Conservation (phyloP, 23 red algal genomes). For the Gracilaria caudata region DNA sequence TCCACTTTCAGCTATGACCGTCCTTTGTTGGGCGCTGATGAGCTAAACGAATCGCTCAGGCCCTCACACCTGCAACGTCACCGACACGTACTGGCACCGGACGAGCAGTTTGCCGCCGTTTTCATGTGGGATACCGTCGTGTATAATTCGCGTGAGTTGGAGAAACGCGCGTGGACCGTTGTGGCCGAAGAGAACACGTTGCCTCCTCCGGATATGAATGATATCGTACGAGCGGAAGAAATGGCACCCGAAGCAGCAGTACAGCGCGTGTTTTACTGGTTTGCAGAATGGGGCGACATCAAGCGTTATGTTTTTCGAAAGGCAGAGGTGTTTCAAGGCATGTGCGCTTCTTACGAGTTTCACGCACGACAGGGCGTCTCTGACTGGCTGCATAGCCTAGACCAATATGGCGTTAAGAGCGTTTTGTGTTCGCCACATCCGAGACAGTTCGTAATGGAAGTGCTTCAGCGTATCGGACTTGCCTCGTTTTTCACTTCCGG, state of each 20-base stretch:
- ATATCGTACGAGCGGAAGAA: slow-evolving; percentile 78
- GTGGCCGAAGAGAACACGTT: slow-evolving; percentile 79
- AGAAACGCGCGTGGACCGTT: slow-evolving; percentile 69
- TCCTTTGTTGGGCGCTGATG: slow-evolving; percentile 63
- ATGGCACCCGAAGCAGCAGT: slow-evolving; percentile 86
- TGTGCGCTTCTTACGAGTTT: slow-evolving; percentile 40
- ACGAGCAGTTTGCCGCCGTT: slow-evolving; percentile 90
- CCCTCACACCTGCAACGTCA: slow-evolving; percentile 72
- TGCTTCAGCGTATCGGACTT: slow-evolving; percentile 65
- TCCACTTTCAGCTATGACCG: slow-evolving; percentile 40
- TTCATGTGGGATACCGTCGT: slow-evolving; percentile 87
- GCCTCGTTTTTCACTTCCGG: slow-evolving; percentile 46
- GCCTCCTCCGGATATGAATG: slow-evolving; percentile 51
- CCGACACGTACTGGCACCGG: slow-evolving; percentile 78
- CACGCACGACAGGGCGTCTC: slow-evolving; percentile 37
- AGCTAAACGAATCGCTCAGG: slow-evolving; percentile 82
- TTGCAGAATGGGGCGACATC: slow-evolving; percentile 84
- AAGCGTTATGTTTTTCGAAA: slow-evolving; percentile 83
- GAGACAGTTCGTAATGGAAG: slow-evolving; percentile 21
- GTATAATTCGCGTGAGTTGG: slow-evolving; percentile 74
- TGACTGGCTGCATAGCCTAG: slow-evolving; percentile 74
- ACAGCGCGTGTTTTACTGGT: slow-evolving; percentile 86
- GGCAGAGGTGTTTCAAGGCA: slow-evolving; percentile 61
- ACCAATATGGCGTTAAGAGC: slow-evolving; percentile 66
- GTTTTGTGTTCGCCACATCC: slow-evolving; percentile 59